Evolutionary conservation across 2,329 filamentous ascomycete genomes (phyloP).

Genomic region (Fusarium drepaniforme): DNA sequence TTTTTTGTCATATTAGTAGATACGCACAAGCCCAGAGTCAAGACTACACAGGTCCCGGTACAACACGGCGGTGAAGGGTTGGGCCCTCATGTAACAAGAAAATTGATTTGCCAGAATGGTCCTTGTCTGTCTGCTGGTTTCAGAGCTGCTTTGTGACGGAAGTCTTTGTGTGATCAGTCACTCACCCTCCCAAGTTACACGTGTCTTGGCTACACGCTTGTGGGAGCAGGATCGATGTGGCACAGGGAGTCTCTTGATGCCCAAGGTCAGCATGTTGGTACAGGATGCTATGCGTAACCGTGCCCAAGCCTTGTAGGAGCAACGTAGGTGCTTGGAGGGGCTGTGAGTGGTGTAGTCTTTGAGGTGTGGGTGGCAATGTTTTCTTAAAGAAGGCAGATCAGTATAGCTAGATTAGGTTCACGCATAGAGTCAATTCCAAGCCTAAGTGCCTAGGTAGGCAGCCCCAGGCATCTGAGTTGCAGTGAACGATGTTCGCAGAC

Average conservation of each 20-base stretch:
- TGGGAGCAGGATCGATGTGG: conserved; percentile 15
- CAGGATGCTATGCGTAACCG: neutral
- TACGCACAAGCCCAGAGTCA: conserved; percentile 7
- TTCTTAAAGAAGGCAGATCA: neutral
- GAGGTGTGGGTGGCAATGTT: neutral
- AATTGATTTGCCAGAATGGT: neutral
- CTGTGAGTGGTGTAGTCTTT: neutral
- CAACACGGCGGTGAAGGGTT: neutral
- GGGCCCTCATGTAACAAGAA: conserved; percentile 12
- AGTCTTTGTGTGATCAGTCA: conserved; percentile 6
- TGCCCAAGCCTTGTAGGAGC: neutral
- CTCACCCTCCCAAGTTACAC: conserved; percentile 12
- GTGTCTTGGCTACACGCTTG: conserved; percentile 12
- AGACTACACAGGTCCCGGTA: neutral
- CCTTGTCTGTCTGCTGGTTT: conserved; percentile 1
- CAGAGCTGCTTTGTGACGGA: neutral
- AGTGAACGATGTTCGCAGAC: neutral
- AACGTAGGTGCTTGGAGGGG: neutral
- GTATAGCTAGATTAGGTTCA: neutral
- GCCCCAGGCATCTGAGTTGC: neutral
- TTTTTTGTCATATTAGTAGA: conserved; percentile 29
- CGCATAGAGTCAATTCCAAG: too few species aligned
- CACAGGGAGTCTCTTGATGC: conserved; percentile 4
- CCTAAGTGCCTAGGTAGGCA: neutral
- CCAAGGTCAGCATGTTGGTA: neutral